A percentile compares a stretch with the other conserved stretches of the same genome.
Evolutionary conservation across 139 green algal species (phyloP).

Genomic region (Pleodorina starrii): DNA sequence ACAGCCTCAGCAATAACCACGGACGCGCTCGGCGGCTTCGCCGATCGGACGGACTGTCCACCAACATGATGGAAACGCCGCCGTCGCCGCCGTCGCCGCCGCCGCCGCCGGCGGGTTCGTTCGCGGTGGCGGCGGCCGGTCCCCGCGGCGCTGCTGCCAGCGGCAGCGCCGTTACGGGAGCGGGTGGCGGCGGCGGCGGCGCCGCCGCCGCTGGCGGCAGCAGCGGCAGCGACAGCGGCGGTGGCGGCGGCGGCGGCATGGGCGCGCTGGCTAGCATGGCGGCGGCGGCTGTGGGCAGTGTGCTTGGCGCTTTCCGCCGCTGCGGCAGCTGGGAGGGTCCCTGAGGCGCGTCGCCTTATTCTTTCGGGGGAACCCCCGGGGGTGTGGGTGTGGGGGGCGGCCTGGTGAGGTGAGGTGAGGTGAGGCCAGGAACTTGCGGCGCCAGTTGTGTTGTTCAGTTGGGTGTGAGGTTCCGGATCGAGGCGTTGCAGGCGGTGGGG

Average conservation of each 20-base stretch:
- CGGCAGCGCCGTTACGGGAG: background rate
- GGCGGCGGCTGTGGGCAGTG: slow-evolving; percentile 29
- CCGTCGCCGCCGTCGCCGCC: background rate
- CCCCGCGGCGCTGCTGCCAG: background rate
- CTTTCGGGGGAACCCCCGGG: too few relatives aligned
- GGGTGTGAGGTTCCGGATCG: too few relatives aligned
- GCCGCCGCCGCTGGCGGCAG: background rate
- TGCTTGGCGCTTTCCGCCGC: slow-evolving; percentile 26
- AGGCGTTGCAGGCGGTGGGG: too few relatives aligned
- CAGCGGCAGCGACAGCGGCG: background rate
- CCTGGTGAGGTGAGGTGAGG: too few relatives aligned
- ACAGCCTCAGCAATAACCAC: background rate
- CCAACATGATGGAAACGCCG: background rate
- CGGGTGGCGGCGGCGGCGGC: background rate
- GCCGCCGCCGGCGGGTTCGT: background rate
- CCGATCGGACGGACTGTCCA: background rate
- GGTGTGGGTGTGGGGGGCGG: too few relatives aligned
- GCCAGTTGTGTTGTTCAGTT: too few relatives aligned
- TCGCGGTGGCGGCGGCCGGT: background rate
- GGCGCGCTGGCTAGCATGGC: slow-evolving; percentile 10
- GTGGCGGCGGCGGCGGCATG: slow-evolving; percentile 1
- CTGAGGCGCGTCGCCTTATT: too few relatives aligned
- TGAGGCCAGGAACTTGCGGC: too few relatives aligned
- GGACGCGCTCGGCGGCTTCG: background rate
- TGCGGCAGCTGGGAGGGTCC: slow-evolving; percentile 34